These are phyloP conservation scores for Rhodotorula sp. DNA, from an alignment of 1,284 basidiomycete species.

Conservation along the genomic window DNA sequence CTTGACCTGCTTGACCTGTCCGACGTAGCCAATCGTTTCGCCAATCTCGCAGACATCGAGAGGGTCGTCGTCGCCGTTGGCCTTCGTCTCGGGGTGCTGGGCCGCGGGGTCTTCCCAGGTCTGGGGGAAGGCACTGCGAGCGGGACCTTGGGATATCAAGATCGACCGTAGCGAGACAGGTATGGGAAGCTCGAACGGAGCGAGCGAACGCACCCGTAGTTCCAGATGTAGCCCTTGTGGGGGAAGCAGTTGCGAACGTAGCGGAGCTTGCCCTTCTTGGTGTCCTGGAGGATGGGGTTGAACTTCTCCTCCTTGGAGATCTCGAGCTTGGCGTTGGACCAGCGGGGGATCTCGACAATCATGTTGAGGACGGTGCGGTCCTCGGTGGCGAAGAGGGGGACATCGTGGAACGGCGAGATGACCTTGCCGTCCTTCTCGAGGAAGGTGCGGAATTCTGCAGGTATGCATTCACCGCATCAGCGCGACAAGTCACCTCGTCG, in stretches of 20 bases:
- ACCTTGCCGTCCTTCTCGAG: conserved; percentile 84
- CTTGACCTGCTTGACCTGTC: conserved; percentile 99
- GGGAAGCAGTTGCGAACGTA: conserved; percentile 99
- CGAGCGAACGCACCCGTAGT: conserved; percentile 64
- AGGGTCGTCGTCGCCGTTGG: conserved; percentile 98
- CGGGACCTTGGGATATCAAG: background rate
- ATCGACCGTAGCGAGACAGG: background rate
- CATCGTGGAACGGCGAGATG: conserved; percentile 91
- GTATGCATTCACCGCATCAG: conserved; percentile 18
- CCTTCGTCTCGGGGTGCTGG: conserved; percentile 94
- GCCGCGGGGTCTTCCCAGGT: conserved; percentile 96
- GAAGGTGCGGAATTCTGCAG: conserved; percentile 85
- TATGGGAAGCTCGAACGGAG: background rate
- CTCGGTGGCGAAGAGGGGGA: conserved; percentile 93
- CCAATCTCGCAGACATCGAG: conserved; percentile 99
- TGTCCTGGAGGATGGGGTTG: conserved; percentile 99
- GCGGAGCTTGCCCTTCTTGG: conserved; percentile 92
- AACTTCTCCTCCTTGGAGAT: conserved; percentile 95
- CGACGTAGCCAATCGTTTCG: conserved; percentile 94
- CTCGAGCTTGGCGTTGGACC: conserved; percentile 83
- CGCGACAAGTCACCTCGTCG: background rate
- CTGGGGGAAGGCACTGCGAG: conserved; percentile 79
- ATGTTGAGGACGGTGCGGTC: conserved; percentile 57
- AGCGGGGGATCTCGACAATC: conserved; percentile 97
- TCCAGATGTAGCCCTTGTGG: conserved; percentile 90